Percentiles rank a stretch among this genome's conserved stretches.
Evolutionary conservation across 805 yeast genomes (phyloP).

Genomic region (Nadsonia fulvescens): DNA sequence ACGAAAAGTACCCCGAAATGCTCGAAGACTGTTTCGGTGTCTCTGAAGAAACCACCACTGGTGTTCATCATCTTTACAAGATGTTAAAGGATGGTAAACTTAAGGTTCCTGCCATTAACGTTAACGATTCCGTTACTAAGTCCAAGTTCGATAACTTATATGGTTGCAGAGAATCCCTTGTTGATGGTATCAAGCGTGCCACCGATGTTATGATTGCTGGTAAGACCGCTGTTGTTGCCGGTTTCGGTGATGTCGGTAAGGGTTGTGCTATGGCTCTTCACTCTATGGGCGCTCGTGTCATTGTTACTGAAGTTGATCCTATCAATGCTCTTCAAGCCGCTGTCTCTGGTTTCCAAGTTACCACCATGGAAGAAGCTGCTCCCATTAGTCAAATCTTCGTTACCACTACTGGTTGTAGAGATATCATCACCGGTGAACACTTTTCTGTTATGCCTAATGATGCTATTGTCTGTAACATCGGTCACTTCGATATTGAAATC

Average conservation of each 20-base stretch:
- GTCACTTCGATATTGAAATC: slow-evolving; percentile 97
- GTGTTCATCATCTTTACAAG: slow-evolving; percentile 98
- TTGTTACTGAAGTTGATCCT: slow-evolving; percentile 95
- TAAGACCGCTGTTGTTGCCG: slow-evolving; percentile 96
- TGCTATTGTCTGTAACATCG: slow-evolving; percentile 98
- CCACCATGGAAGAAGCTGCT: slow-evolving; percentile 88
- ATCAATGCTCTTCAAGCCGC: slow-evolving; percentile 99
- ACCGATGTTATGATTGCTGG: slow-evolving; percentile 99
- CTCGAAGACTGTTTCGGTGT: slow-evolving; percentile 87
- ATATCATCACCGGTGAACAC: slow-evolving; percentile 80
- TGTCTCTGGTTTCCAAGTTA: slow-evolving; percentile 95
- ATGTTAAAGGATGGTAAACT: slow-evolving; percentile 74
- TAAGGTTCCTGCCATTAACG: slow-evolving; percentile 98
- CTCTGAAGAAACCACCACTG: slow-evolving; percentile 98
- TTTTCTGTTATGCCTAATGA: slow-evolving; percentile 93
- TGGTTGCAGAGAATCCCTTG: slow-evolving; percentile 97
- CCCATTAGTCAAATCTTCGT: slow-evolving; percentile 90
- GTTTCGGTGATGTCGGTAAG: slow-evolving; percentile 99
- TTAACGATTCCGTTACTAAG: slow-evolving; percentile 96
- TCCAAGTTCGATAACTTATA: slow-evolving; percentile 98
- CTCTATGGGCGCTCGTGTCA: slow-evolving; percentile 98
- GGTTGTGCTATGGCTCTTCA: slow-evolving; percentile 98
- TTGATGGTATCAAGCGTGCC: slow-evolving; percentile 99
- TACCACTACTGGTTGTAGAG: slow-evolving; percentile 99
- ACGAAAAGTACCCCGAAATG: slow-evolving; percentile 96